These are phyloP conservation scores for Sclerotiophoma versabilis DNA, from an alignment of 2,329 filamentous ascomycete genomes.

Conservation along the genomic window DNA sequence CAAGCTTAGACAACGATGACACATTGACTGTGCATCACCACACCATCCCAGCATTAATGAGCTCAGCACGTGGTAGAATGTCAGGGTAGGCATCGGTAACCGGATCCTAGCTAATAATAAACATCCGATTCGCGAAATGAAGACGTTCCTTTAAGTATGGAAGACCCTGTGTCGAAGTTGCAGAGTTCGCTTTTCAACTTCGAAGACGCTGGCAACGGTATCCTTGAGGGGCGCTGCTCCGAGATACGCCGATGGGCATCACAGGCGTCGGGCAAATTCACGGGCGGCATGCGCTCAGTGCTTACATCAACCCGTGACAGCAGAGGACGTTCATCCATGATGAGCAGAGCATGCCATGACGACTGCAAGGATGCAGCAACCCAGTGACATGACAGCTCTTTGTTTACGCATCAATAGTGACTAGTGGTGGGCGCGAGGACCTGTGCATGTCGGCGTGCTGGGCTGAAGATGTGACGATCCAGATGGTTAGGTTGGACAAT, in stretches of 20 bases:
- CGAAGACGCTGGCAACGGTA: neutral
- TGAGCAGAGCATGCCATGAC: neutral
- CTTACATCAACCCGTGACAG: conserved; percentile 6
- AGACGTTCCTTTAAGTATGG: neutral
- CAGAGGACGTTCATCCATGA: neutral
- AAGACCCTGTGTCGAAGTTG: neutral
- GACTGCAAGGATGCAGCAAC: neutral
- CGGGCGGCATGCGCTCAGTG: conserved; percentile 15
- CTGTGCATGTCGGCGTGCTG: conserved; percentile 3
- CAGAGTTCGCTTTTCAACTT: neutral
- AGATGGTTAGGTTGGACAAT: conserved; percentile 5
- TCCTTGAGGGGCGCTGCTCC: neutral
- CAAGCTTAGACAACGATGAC: conserved; percentile 71
- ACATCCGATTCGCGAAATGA: neutral
- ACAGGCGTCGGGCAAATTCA: conserved; percentile 15
- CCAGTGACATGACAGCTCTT: neutral
- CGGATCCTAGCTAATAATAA: neutral
- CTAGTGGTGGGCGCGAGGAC: neutral
- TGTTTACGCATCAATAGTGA: neutral
- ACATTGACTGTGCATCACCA: neutral
- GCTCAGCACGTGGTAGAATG: neutral
- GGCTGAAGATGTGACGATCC: conserved; percentile 2
- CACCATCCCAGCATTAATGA: neutral
- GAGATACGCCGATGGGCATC: conserved; percentile 9
- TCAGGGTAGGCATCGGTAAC: neutral